Conservation (phyloP, 257 asterid genomes). For the Nicotiana otophora region DNA sequence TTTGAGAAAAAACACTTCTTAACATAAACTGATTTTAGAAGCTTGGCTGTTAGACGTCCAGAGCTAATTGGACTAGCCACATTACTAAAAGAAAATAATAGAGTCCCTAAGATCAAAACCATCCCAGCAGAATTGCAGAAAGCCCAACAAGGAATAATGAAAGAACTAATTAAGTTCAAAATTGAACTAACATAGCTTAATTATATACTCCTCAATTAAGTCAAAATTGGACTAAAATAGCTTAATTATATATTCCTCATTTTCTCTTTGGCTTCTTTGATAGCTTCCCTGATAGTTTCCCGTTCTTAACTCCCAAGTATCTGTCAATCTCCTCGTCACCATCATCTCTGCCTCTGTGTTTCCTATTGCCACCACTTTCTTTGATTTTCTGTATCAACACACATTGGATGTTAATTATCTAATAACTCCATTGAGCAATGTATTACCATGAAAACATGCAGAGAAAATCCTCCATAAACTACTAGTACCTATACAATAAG, state of each 20-base stretch:
- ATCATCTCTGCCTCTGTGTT: conserved; percentile 36
- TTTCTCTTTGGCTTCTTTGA: conserved; percentile 37
- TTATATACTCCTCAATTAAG: background rate
- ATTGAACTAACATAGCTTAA: background rate
- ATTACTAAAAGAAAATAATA: too few species aligned
- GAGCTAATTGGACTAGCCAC: too few species aligned
- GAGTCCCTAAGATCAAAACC: background rate
- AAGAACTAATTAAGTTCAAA: background rate
- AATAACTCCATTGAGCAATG: background rate
- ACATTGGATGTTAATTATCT: background rate
- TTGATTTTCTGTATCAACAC: conserved; percentile 52
- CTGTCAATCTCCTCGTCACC: conserved; percentile 45
- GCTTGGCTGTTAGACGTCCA: too few species aligned
- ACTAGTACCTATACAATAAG: too few species aligned
- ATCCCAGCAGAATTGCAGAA: background rate
- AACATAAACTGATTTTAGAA: too few species aligned
- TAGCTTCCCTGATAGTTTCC: conserved; percentile 20
- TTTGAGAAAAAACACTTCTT: too few species aligned
- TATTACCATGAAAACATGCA: too few species aligned
- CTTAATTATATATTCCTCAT: conserved; percentile 16
- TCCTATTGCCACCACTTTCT: conserved; percentile 49
- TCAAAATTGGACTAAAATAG: background rate
- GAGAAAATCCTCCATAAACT: too few species aligned
- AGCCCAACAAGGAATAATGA: background rate
- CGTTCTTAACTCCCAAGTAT: conserved; percentile 36